phyloP scores from a whole-genome alignment of 2,329 filamentous ascomycete species.

The Achaetomium macrosporum region DNA sequence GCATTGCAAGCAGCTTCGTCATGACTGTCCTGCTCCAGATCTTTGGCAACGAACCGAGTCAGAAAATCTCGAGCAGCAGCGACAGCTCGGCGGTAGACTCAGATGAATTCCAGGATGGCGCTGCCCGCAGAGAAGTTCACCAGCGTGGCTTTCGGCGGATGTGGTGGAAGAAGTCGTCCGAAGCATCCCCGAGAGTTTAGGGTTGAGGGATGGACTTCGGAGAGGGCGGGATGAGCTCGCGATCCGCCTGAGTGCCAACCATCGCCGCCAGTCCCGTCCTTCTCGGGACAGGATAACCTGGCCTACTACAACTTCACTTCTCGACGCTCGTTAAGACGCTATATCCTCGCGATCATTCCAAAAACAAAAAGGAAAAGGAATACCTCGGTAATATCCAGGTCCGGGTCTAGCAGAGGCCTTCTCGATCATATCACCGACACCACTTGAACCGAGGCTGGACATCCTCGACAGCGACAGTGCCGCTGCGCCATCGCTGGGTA shows the following conservation, averaged over 20 bases:
- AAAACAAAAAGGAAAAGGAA: not conserved
- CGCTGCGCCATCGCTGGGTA: slow-evolving; percentile 33
- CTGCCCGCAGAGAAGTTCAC: slow-evolving; percentile 51
- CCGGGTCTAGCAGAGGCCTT: slow-evolving; percentile 26
- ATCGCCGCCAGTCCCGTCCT: slow-evolving; percentile 6
- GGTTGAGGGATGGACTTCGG: not conserved
- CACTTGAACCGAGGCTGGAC: slow-evolving; percentile 16
- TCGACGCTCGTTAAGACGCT: slow-evolving; percentile 17
- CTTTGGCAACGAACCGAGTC: slow-evolving; percentile 48
- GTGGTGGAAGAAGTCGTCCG: slow-evolving; percentile 24
- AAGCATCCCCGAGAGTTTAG: slow-evolving; percentile 3
- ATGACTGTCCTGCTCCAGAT: slow-evolving; percentile 63
- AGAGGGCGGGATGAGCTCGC: slow-evolving; percentile 6
- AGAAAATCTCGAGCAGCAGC: slow-evolving; percentile 36
- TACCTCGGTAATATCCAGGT: slow-evolving; percentile 17
- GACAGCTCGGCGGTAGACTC: slow-evolving; percentile 34
- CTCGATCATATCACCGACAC: slow-evolving; percentile 14
- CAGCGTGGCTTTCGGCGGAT: slow-evolving; percentile 53
- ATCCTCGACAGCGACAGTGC: slow-evolving; percentile 34
- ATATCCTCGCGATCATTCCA: slow-evolving; percentile 3
- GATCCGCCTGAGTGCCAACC: slow-evolving; percentile 12
- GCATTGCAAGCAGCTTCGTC: slow-evolving; percentile 63
- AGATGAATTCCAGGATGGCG: slow-evolving; percentile 51
- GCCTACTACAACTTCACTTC: slow-evolving; percentile 21
- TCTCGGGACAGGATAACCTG: slow-evolving; percentile 35